Base-by-base conservation (phyloP, 1,284 basidiomycete species). In the Cerrena zonata region DNA sequence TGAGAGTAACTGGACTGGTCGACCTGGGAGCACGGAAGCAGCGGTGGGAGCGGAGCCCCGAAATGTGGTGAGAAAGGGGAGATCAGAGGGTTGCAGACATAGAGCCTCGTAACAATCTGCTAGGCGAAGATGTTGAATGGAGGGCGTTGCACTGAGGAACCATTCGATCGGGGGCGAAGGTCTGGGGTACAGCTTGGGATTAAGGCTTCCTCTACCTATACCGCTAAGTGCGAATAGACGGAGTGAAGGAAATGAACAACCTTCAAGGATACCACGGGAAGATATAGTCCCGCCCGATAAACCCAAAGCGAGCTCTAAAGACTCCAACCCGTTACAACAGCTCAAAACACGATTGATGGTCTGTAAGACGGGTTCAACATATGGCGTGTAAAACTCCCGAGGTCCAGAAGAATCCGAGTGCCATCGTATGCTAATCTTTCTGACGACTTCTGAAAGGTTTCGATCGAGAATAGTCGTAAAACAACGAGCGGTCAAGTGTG, bases 11-110 rank as follows among this genome's bases (percentile, higher is more conserved):
- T 73, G 72, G 22, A 84, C 76, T 4, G 80, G 77, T 27, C 82
- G 69, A 11, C 79, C 80, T 11, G 81, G 82, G 48, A 84, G 73
- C 49, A 84, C 61, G 10, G 69, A 66, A 44, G 79, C 79, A 2
- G 82, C 80, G n/a, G 78, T 70, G 60, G 71, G 70, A 49, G 80
- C 72, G 41, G 74, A 73, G 51, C 82, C 82, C 53, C 80, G 79
- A 70, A 84, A 84, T 45, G 74, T 71, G 19, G 68, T 57, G 34
- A 84, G 71, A 45, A 58, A 55, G 7, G 76, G 74, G 25, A 82
- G 66, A 53, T 75, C 72, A 51, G 56, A 51, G 22, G 71, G 58
- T 21, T 69, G 65, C 25, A 80, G 67, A 21, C 51, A 45, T 24
- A 75, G 60, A n/a, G 60, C 50, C 34, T 64, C 58, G 53, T 69